Evolutionary conservation across 1,284 basidiomycete genomes (phyloP), one percentile per base, ranked within the genome.

Genomic region (Erythrobasidium hasegawianum): DNA sequence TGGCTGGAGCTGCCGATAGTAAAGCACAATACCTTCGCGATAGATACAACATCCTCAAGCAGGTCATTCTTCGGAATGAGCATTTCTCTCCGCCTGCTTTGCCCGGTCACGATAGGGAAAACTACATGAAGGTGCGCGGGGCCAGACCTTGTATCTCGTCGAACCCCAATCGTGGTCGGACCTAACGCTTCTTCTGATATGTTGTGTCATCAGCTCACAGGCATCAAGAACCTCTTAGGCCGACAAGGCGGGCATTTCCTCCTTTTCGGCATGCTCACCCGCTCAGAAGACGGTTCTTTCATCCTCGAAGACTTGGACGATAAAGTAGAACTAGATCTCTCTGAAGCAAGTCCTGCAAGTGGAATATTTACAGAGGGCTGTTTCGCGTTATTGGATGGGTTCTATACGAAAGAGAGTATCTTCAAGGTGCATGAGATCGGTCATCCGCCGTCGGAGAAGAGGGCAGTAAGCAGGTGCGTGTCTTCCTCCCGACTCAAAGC

Each of bases 301-400:
- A 93, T 87, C 73, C 81, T 99, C 5, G 96, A 98, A 78, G 96
- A 99, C 76, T 83, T 89, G 16, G 96, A 99, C 72, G 96, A 95
- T 2, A 81, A 81, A 22, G 94, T 98, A 0, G 87, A 86, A 58
- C 81, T 99, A 29, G 93, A 98, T 76, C 87, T 97, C 73, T 85
- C 87, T 3, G 86, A 89, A 72, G 83, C 95, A 49, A 89, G 90
- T 68, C 94, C 95, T 4, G 92, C 93, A 50, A 94, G 97, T 76
- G 96, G 96, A 0, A 78, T 99, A 14, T 98, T 97, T 75, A 97
- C 94, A 0, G 94, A 98, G 77, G 96, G 96, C 0, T 91, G 88
- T 68, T 88, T 97, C 78, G 90, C 93, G 1, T 83, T 99, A 9
- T 86, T 97, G 0, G 96, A 98, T 78, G 96, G 96, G 38, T 90